These are phyloP conservation scores for Globisporangium carolinianum DNA, from an alignment of 352 stramenopile genomes.

Conservation along the genomic window DNA sequence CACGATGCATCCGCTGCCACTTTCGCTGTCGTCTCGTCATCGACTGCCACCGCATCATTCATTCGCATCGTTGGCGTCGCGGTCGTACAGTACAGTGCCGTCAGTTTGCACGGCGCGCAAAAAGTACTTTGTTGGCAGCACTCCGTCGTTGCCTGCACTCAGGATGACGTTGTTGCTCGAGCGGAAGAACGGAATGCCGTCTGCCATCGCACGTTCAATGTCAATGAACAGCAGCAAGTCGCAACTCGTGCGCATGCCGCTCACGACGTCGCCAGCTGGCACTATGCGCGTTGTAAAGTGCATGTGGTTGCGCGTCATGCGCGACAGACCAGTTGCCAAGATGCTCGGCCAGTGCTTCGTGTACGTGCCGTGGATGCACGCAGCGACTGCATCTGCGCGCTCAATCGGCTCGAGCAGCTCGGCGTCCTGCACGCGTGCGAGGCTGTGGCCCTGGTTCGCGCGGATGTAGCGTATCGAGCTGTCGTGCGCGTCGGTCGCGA, in stretches of 20 bases:
- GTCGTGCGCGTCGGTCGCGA: conserved; percentile 45
- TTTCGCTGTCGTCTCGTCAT: too few species aligned
- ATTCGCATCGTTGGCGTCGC: conserved; percentile 7
- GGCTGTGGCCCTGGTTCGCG: conserved; percentile 76
- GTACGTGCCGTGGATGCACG: conserved; percentile 82
- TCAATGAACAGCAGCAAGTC: conserved; percentile 78
- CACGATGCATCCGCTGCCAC: not conserved
- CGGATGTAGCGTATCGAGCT: conserved; percentile 45
- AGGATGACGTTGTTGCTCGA: conserved; percentile 84
- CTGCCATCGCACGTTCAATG: conserved; percentile 35
- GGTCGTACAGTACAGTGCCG: conserved; percentile 33
- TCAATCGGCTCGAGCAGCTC: conserved; percentile 65
- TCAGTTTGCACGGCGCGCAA: too few species aligned
- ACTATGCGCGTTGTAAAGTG: conserved; percentile 66
- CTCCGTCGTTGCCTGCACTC: conserved; percentile 45
- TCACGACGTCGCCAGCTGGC: conserved; percentile 51
- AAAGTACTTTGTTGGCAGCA: conserved; percentile 57
- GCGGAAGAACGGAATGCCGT: conserved; percentile 78
- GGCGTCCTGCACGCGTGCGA: conserved; percentile 57
- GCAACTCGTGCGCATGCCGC: conserved; percentile 64
- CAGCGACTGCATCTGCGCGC: conserved; percentile 25
- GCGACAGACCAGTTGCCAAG: conserved; percentile 39
- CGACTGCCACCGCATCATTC: not conserved
- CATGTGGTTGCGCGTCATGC: conserved; percentile 85
- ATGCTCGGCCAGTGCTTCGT: conserved; percentile 65